These are phyloP conservation scores for Pyrus pyrifolia DNA, from an alignment of 306 rosid species.

Conservation along the genomic window DNA sequence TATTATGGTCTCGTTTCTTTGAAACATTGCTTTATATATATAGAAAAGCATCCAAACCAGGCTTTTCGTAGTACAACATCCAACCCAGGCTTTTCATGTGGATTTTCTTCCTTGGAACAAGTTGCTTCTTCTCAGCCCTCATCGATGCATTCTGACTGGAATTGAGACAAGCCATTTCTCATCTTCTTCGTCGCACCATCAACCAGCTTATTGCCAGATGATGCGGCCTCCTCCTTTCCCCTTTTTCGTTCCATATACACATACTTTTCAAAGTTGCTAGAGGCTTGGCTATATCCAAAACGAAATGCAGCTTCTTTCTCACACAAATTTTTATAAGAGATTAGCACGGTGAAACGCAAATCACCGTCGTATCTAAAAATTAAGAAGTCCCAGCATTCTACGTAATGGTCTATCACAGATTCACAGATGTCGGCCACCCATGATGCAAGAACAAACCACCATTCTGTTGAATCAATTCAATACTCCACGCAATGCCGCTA, in stretches of 20 bases:
- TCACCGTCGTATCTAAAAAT: slow-evolving; percentile 66
- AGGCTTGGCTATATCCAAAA: slow-evolving; percentile 49
- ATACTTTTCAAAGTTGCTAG: slow-evolving; percentile 15
- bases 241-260: slow-evolving; percentile 35
- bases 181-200: too few relatives aligned
- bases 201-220: too few relatives aligned
- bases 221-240: slow-evolving; percentile 23
- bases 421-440: slow-evolving; percentile 57
- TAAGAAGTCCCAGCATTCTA: slow-evolving; percentile 77
- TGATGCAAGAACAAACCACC: slow-evolving; percentile 49
- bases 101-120: slow-evolving; percentile 22
- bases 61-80: not conserved
- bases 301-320: slow-evolving; percentile 76
- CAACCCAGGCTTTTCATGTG: slow-evolving; percentile 30
- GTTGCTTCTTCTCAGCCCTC: slow-evolving; percentile 33
- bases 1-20: too few relatives aligned
- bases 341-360: slow-evolving; percentile 60
- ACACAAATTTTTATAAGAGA: slow-evolving; percentile 66
- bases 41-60: too few relatives aligned
- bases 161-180: too few relatives aligned
- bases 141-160: not conserved
- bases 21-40: too few relatives aligned
- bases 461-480: slow-evolving; percentile 46
- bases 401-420: slow-evolving; percentile 47
- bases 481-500: slow-evolving; percentile 63